phyloP scores from a whole-genome alignment of 1,284 basidiomycete genomes.

The Inonotus hispidus region DNA sequence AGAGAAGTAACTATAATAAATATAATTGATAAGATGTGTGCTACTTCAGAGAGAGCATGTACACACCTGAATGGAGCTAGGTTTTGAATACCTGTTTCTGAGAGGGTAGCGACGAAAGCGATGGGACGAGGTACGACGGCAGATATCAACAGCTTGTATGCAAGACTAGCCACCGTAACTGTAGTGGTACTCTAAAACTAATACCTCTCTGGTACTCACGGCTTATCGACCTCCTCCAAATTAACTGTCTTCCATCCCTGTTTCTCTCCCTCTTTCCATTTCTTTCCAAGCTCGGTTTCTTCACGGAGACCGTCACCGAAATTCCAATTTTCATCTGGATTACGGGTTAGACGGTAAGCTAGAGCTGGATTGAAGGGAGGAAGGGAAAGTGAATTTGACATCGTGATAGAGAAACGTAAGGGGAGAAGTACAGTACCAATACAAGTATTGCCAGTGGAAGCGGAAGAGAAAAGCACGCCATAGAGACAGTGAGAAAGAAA shows the following conservation, averaged over 20 bases:
- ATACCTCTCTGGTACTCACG: slow-evolving; percentile 23
- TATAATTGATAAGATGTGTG: slow-evolving; percentile 7
- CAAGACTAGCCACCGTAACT: slow-evolving; percentile 30
- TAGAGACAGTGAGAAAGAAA: too few relatives aligned
- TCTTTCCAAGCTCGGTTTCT: slow-evolving; percentile 26
- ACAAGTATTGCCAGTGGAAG: too few relatives aligned
- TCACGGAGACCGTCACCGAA: slow-evolving; percentile 43
- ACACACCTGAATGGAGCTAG: slow-evolving; percentile 59
- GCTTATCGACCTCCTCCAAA: slow-evolving; percentile 29
- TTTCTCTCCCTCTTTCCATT: slow-evolving; percentile 31
- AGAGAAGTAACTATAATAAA: slow-evolving; percentile 47
- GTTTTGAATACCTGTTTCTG: slow-evolving; percentile 51
- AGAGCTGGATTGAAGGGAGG: slow-evolving; percentile 31
- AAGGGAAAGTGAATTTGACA: neutral
- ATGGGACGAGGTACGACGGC: slow-evolving; percentile 69
- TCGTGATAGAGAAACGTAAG: neutral
- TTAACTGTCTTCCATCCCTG: slow-evolving; percentile 43
- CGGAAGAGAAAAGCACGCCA: too few relatives aligned
- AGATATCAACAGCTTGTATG: slow-evolving; percentile 59
- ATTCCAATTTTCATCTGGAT: slow-evolving; percentile 49
- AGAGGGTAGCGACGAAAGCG: slow-evolving; percentile 68
- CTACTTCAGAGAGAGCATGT: slow-evolving; percentile 6
- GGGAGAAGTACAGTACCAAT: too few relatives aligned
- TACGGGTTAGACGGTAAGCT: slow-evolving; percentile 37
- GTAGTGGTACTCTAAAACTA: neutral